Percentiles rank a stretch among this genome's conserved stretches.
Evolutionary conservation across 208 protist genomes (phyloP).

Genomic region (Leishmania braziliensis): DNA sequence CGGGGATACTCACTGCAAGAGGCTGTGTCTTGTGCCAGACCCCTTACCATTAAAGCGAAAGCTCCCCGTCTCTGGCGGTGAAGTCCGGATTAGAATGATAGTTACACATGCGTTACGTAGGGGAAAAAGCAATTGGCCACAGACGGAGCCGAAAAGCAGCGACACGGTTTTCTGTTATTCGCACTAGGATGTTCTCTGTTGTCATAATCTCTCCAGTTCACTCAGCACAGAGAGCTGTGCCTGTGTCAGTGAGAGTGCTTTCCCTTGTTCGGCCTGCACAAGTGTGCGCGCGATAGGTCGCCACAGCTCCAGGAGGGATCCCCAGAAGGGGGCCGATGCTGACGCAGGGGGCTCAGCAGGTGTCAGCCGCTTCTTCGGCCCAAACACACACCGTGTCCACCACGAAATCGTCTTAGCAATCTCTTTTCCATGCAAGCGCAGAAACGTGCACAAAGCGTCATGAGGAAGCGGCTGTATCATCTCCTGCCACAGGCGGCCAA

Average conservation of each 20-base stretch:
- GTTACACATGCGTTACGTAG: background rate
- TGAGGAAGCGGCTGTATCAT: constrained; percentile 9
- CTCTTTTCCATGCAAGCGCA: constrained; percentile 19
- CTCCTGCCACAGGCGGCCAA: constrained; percentile 25
- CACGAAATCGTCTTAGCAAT: constrained; percentile 19
- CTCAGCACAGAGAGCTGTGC: constrained; percentile 9
- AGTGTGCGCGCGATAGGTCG: constrained; percentile 14
- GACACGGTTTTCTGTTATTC: background rate
- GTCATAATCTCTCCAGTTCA: constrained; percentile 7
- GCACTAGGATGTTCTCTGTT: background rate
- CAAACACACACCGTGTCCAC: constrained; percentile 17
- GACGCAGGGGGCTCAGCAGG: background rate
- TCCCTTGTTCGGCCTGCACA: constrained; percentile 9
- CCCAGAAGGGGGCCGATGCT: constrained; percentile 6
- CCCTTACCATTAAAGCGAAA: background rate
- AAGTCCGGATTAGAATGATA: background rate
- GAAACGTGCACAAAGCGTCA: constrained; percentile 1
- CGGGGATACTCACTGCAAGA: background rate
- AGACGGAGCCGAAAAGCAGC: background rate
- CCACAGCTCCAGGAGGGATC: constrained; percentile 22
- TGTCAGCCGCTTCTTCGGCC: background rate
- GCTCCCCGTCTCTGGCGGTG: background rate
- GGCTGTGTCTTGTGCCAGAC: background rate
- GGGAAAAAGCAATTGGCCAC: background rate
- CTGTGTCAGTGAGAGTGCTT: constrained; percentile 8